A percentile compares a stretch with the other conserved stretches of the same genome.
These are phyloP conservation scores for Orobanche coerulescens DNA, from an alignment of 257 asterid genomes.

Conservation along the genomic window DNA sequence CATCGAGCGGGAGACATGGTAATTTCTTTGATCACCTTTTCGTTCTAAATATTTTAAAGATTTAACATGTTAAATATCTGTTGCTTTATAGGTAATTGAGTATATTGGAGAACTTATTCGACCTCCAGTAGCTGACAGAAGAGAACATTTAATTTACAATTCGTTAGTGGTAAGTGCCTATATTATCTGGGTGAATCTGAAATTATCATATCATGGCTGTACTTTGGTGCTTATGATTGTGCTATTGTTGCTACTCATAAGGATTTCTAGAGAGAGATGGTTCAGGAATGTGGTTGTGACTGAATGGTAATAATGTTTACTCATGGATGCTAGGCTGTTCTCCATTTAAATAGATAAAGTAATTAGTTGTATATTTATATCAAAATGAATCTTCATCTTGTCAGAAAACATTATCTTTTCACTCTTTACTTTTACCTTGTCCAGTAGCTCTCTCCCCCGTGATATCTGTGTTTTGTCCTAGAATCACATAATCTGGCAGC, in stretches of 20 bases:
- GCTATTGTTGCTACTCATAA: not conserved
- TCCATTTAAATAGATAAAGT: not conserved
- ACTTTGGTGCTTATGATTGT: constrained; percentile 3
- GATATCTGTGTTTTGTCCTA: not conserved
- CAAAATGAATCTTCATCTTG: not conserved
- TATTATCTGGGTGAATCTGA: constrained; percentile 18
- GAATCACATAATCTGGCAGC: not conserved
- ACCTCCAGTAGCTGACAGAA: constrained; percentile 87
- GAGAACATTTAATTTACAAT: constrained; percentile 84
- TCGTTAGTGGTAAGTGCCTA: constrained; percentile 75
- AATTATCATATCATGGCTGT: constrained; percentile 6
- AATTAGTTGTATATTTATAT: not conserved
- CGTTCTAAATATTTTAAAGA: constrained; percentile 14
- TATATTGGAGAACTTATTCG: constrained; percentile 92
- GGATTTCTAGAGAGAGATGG: not conserved
- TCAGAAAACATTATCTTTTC: not conserved
- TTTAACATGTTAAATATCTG: constrained; percentile 18
- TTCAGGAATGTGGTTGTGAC: constrained; percentile 6
- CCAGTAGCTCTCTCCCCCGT: not conserved
- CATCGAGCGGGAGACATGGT: constrained; percentile 99
- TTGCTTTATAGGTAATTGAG: constrained; percentile 66
- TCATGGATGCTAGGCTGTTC: not conserved
- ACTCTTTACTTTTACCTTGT: not conserved
- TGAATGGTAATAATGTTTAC: not conserved
- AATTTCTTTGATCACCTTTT: constrained; percentile 24